Base-by-base conservation (phyloP, 2,329 filamentous ascomycete species). In the Dactylellina leptospora region DNA sequence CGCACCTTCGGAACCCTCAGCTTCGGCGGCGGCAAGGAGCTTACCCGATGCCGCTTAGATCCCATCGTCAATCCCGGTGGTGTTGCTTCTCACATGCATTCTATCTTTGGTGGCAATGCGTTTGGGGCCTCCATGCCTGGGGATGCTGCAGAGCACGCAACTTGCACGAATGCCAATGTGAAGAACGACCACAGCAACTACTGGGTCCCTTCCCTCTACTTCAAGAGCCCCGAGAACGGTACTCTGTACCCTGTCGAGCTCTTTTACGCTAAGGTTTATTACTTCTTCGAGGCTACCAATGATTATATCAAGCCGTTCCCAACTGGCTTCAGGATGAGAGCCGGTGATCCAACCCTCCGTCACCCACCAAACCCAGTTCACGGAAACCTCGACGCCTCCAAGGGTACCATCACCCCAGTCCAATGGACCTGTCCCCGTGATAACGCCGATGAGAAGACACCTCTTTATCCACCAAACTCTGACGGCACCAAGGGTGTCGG, bases 131-230 rank as follows among this genome's bases (percentile, higher is more conserved):
- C 48, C 18, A 72, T 72, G 68, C 68, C 68, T 30, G 68, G 68
- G 2, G 54, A 63, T 36, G 38, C 53, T 23, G 60, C 68, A 5
- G 22, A 27, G 1, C 51, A 60, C 4, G 51, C 68, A 48, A 81
- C 87, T 74, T 96, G 92, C 81, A 95, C 91, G 1, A 93, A 90
- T 10, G 96, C 91, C 78, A 86, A 85, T 63, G 89, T 96, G 40
- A 87, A 83, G 38, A 84, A 95, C 81, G 92, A 96, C 81, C 89
- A 88, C 81, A 96, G 91, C n/a, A 88, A 87, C 33, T 97, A 97
- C 82, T 96, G 92, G 91, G 86, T 87, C 51, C 92, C 92, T 0
- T 81, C 85, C 1, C 78, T 96, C 74, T 93, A 93, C 82, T 96
- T 72, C 38, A 48, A 50, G n/a, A 60, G 53, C 25, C 68, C 68